Evolutionary conservation across 148 eudicot genomes (phyloP), one percentile per base, ranked within the genome.

Genomic region (Selenicereus undatus): DNA sequence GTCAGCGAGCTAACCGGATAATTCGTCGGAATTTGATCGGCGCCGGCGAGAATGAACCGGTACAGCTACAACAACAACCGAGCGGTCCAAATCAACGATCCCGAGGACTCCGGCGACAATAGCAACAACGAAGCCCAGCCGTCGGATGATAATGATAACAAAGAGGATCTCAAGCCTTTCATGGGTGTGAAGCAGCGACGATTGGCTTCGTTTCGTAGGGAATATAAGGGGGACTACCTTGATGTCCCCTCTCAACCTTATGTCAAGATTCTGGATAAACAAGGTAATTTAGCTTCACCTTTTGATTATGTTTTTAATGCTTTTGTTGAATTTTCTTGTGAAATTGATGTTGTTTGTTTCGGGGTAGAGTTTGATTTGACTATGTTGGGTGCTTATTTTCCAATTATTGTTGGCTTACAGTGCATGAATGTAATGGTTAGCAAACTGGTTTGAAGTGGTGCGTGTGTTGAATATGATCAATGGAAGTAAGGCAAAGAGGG

Each of bases 231-330:
- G 7, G 97, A 96, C 80, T 91, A 94, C 48, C 80, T 96, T 66
- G 89, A 89, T 74, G 88, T 92, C 18, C 88, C 88, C 18, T 93
- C 95, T 20, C 85, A 89, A 16, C 91, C 95, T 39, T 82, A 81
- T 70, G 86, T 96, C 73, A 78, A 92, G 82, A 89, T 96, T 73
- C 95, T 96, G 20, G 84, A 88, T 10, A 96, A 91, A 84, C 98
- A 96, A 90, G 99, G 99, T 94, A 36, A 5, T 9, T 2, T 81
- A 39, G 5, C 43, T 35, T 22, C 26, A 0, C 5, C 4, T 21
- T 66, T 68, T n/a, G 1, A 14, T 12, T 11, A 16, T 4, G 32
- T 21, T 11, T 9, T 54, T 39, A 26, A 11, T 62, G 75, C 66
- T 18, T 17, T 65, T 32, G 1, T 39, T 45, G 39, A 26, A 66